These are phyloP conservation scores for Neophaeococcomyces mojaviensis DNA, from an alignment of 2,329 filamentous ascomycete species.

Conservation along the genomic window DNA sequence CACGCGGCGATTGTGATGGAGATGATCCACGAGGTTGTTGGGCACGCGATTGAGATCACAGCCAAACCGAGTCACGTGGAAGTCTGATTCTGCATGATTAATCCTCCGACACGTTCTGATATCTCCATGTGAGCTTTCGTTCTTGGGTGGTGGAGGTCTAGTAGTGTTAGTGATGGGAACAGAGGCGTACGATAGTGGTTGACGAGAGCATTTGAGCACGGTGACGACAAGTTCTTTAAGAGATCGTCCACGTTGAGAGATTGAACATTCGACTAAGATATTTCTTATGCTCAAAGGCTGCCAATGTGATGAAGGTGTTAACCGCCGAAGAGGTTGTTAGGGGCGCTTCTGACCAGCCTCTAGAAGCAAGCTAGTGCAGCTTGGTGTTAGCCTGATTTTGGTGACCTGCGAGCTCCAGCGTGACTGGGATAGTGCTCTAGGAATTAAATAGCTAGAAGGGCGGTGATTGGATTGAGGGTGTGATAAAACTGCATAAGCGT, in stretches of 20 bases:
- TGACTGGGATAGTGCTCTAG: neutral
- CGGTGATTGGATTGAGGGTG: neutral
- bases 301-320: constrained; percentile 1
- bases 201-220: constrained; percentile 1
- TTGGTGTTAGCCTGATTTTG: neutral
- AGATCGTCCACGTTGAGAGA: neutral
- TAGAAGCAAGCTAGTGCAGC: neutral
- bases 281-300: constrained; percentile 2
- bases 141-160: neutral
- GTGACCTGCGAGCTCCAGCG: neutral
- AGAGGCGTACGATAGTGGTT: constrained; percentile 3
- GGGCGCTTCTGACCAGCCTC: constrained; percentile 1
- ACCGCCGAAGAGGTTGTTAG: constrained; percentile 5
- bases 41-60: neutral
- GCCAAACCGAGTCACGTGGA: neutral
- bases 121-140: neutral
- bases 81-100: neutral
- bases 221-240: constrained; percentile 3
- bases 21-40: neutral
- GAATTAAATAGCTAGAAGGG: neutral
- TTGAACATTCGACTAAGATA: constrained; percentile 1
- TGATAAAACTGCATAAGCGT: constrained; percentile 8
- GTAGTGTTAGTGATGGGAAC: neutral
- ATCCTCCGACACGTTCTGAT: constrained; percentile 1
- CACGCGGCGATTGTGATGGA: neutral